Base-by-base conservation (phyloP, 179 eudicot species). In the Drosera spatulata region DNA sequence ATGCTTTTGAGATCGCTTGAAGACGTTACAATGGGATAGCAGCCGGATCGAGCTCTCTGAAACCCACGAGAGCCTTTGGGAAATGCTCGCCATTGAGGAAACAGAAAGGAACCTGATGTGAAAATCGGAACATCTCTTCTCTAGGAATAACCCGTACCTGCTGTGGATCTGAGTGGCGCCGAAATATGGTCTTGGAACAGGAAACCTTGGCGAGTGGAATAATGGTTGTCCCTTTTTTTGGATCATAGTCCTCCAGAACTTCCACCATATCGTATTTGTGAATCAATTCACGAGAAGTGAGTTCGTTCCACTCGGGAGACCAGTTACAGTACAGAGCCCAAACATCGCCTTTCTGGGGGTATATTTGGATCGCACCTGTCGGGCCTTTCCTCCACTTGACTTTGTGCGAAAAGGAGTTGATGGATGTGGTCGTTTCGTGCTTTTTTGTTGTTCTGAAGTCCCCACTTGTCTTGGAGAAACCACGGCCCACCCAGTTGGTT, bases 291-390 rank as follows among this genome's bases (percentile, higher is more conserved):
- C 73, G 81, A n/a, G 81, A 72, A 14, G 95, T 86, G 59, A 65
- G 65, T 71, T 83, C 88, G 60, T 80, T 72, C 99, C 99, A 93
- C 59, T 89, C 80, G 58, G 79, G 70, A 55, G 94, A 83, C 99
- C 99, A 93, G 61, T 93, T 81, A 62, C 85, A 78, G 73, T 86
- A 93, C 39, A 90, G 67, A 12, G 99, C 99, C 97, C 99, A 93
- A 42, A 83, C 94, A 55, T 93, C 91, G 46, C 95, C 99, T 70
- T 75, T 84, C 66, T 70, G 73, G 54, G 99, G 99, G 55, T 71
- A 70, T 61, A 93, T 75, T 4, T 66, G 60, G 57, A 86, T 63
- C 53, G 67, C 64, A 58, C 97, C 95, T 38, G 80, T 68, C 7
- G 80, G 50, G 61, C 82, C 88, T 58, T 83, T 90, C 39, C 74